phyloP scores from a whole-genome alignment of 192 early-diverging fungal genomes.

The Podila epicladia region DNA sequence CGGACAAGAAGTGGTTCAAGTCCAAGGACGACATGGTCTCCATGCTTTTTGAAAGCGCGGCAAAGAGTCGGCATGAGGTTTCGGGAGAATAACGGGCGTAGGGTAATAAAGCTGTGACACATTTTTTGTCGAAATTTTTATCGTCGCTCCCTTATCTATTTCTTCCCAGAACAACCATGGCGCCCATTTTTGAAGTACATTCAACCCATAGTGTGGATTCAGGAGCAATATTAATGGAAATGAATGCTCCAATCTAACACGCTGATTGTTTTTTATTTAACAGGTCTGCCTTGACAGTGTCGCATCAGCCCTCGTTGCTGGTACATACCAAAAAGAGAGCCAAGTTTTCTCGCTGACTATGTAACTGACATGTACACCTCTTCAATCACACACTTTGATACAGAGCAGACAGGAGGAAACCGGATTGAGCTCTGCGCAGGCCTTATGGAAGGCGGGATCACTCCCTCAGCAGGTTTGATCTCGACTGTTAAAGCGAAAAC shows the following conservation, averaged over 20 bases:
- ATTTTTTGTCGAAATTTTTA: background rate
- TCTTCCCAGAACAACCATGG: background rate
- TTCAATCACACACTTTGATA: background rate
- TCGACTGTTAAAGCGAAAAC: constrained; percentile 38
- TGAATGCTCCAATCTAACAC: background rate
- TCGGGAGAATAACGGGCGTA: no score
- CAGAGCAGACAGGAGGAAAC: constrained; percentile 63
- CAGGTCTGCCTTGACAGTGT: constrained; percentile 42
- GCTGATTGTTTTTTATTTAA: background rate
- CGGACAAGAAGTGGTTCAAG: constrained; percentile 37
- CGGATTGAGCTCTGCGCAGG: constrained; percentile 74
- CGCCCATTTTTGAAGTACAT: constrained; percentile 31
- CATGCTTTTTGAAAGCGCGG: background rate
- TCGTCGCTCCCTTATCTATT: background rate
- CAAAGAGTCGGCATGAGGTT: background rate
- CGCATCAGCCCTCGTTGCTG: constrained; percentile 37
- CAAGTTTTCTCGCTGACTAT: background rate
- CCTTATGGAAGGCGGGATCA: constrained; percentile 72
- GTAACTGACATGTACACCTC: background rate
- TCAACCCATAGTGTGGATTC: background rate
- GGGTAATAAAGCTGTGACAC: no score
- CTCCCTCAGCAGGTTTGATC: constrained; percentile 65
- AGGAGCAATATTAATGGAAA: background rate
- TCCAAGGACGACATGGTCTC: constrained; percentile 3
- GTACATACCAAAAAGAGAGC: constrained; percentile 2